These are phyloP conservation scores for Pythium diclinum DNA, from an alignment of 352 stramenopile genomes.

Conservation along the genomic window DNA sequence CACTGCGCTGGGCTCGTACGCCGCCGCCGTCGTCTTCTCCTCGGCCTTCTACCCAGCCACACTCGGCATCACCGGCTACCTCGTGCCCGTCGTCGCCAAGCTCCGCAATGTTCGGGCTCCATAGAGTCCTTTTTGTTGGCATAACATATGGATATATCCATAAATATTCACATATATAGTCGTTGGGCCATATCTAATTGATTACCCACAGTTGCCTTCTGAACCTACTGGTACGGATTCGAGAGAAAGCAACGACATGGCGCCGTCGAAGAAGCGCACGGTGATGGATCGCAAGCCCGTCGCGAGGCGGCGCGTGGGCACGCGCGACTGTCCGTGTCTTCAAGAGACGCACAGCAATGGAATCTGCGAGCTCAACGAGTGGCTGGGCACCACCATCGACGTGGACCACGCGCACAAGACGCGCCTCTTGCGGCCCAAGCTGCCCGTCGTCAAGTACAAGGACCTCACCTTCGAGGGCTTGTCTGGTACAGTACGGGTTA, in stretches of 20 bases:
- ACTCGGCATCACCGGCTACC: conserved; percentile 68
- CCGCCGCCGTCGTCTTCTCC: conserved; percentile 72
- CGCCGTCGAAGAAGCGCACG: conserved; percentile 42
- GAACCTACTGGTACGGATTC: not conserved
- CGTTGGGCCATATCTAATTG: not conserved
- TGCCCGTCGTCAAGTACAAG: conserved; percentile 52
- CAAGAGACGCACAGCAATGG: conserved; percentile 27
- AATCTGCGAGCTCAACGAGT: conserved; percentile 51
- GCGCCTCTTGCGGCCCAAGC: conserved; percentile 29
- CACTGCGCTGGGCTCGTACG: conserved; percentile 70
- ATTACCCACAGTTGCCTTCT: conserved; percentile 6
- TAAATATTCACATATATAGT: not conserved
- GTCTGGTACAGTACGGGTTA: conserved; percentile 32
- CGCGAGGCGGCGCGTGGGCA: conserved; percentile 2
- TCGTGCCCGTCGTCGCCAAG: conserved; percentile 70
- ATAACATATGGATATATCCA: not conserved
- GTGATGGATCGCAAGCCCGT: conserved; percentile 24
- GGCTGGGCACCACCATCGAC: conserved; percentile 54
- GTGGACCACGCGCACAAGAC: conserved; percentile 9
- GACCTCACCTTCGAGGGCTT: conserved; percentile 35
- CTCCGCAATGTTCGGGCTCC: conserved; percentile 43
- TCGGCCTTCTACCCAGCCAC: conserved; percentile 81
- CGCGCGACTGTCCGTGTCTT: conserved; percentile 34
- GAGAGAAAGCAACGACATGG: conserved; percentile 16
- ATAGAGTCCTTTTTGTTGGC: conserved; percentile 15